phyloP scores from a whole-genome alignment of 2,329 filamentous ascomycete genomes.

The Purpureocillium takamizusanense region DNA sequence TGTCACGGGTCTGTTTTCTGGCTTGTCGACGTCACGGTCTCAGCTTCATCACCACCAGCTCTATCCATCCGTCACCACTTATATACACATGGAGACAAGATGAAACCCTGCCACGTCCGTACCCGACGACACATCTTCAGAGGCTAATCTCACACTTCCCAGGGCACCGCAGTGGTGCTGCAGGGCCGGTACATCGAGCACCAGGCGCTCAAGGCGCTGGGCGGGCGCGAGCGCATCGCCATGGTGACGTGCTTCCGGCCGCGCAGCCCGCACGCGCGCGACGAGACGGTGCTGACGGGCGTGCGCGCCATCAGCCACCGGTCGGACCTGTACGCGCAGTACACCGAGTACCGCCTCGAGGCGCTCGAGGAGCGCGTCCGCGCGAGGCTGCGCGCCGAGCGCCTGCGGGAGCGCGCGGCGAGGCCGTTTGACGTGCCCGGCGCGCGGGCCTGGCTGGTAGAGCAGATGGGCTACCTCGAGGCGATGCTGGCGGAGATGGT shows the following conservation, averaged over 20 bases:
- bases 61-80: no score
- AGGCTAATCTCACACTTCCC: constrained; percentile 9
- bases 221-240: constrained; percentile 51
- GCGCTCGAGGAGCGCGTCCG: constrained; percentile 47
- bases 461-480: constrained; percentile 15
- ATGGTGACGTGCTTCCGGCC: constrained; percentile 60
- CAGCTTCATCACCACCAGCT: no score
- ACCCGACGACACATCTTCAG: no score
- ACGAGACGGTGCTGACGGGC: constrained; percentile 52
- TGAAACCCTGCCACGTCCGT: no score
- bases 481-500: constrained; percentile 5
- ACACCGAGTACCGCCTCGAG: constrained; percentile 52
- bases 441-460: constrained; percentile 9
- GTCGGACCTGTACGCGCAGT: constrained; percentile 50
- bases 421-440: constrained; percentile 9
- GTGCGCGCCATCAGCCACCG: constrained; percentile 50
- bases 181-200: constrained; percentile 61
- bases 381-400: constrained; percentile 4
- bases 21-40: no score
- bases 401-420: constrained; percentile 5
- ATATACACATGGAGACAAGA: no score
- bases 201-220: constrained; percentile 49
- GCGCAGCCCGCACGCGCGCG: constrained; percentile 39
- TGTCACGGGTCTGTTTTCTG: no score
- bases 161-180: constrained; percentile 53